Conservation (phyloP, 352 stramenopile genomes). For the Globisporangium paroecandrum region DNA sequence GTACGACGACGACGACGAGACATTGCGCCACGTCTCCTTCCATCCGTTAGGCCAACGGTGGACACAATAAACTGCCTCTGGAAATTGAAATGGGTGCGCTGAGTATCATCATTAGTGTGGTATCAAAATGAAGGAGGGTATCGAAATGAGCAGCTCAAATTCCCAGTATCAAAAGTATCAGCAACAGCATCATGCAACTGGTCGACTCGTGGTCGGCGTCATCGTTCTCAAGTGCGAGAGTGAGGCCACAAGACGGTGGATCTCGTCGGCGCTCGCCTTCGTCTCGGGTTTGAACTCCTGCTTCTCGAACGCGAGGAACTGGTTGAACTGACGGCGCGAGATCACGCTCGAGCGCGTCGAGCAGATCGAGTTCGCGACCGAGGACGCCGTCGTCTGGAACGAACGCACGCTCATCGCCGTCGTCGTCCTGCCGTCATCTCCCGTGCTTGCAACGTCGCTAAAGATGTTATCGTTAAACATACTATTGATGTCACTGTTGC, state of each 20-base stretch:
- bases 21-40: constrained; percentile 41
- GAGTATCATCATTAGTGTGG: background rate
- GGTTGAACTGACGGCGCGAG: constrained; percentile 48
- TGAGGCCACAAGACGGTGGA: constrained; percentile 37
- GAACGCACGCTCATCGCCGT: constrained; percentile 48
- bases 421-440: constrained; percentile 6
- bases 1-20: constrained; percentile 43
- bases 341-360: constrained; percentile 55
- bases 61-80: constrained; percentile 11
- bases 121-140: background rate
- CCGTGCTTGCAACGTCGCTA: background rate
- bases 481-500: constrained; percentile 18
- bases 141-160: background rate
- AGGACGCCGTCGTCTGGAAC: constrained; percentile 38
- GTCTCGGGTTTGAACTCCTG: constrained; percentile 22
- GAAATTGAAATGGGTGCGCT: too few species aligned
- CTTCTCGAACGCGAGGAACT: constrained; percentile 44
- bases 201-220: constrained; percentile 6
- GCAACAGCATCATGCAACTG: constrained; percentile 5
- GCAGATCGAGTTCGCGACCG: constrained; percentile 41
- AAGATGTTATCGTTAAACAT: background rate
- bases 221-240: constrained; percentile 20
- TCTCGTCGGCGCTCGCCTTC: constrained; percentile 45
- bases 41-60: constrained; percentile 42
- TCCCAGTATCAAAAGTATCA: background rate